phyloP scores from a whole-genome alignment of 805 yeast species.

The Saccharomyces jurei region DNA sequence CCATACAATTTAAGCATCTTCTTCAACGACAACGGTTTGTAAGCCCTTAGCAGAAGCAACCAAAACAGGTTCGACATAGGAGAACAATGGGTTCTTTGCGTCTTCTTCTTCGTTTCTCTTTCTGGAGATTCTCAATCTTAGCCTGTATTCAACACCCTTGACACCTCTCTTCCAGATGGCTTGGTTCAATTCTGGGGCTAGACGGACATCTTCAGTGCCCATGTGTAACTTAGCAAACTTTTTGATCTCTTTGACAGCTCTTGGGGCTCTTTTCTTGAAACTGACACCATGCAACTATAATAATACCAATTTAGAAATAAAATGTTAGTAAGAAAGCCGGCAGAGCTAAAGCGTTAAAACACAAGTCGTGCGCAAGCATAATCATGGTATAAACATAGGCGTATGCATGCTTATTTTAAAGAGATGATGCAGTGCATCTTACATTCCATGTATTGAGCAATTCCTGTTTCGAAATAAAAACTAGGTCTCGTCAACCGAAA shows the following conservation, averaged over 20 bases:
- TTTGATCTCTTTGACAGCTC: conserved; percentile 96
- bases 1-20: conserved; percentile 37
- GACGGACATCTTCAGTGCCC: conserved; percentile 96
- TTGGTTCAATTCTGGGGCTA: conserved; percentile 94
- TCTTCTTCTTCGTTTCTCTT: conserved; percentile 99
- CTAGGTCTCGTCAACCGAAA: neutral
- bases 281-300: conserved; percentile 84
- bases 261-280: conserved; percentile 99
- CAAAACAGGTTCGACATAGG: conserved; percentile 90
- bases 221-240: conserved; percentile 94
- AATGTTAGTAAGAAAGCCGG: neutral
- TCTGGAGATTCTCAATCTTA: conserved; percentile 95
- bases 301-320: neutral
- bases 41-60: conserved; percentile 93
- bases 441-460: too few relatives aligned
- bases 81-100: conserved; percentile 91
- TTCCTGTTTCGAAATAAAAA: neutral
- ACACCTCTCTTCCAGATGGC: conserved; percentile 98
- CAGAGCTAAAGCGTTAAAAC: neutral
- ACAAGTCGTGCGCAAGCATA: neutral
- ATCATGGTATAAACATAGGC: neutral
- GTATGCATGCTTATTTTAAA: neutral
- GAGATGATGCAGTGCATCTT: neutral
- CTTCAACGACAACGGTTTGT: conserved; percentile 90
- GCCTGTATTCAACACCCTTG: conserved; percentile 94